Percentiles rank a stretch among this genome's conserved stretches.
phyloP scores from a whole-genome alignment of 352 stramenopile genomes.

The Elongisporangium prolatum region DNA sequence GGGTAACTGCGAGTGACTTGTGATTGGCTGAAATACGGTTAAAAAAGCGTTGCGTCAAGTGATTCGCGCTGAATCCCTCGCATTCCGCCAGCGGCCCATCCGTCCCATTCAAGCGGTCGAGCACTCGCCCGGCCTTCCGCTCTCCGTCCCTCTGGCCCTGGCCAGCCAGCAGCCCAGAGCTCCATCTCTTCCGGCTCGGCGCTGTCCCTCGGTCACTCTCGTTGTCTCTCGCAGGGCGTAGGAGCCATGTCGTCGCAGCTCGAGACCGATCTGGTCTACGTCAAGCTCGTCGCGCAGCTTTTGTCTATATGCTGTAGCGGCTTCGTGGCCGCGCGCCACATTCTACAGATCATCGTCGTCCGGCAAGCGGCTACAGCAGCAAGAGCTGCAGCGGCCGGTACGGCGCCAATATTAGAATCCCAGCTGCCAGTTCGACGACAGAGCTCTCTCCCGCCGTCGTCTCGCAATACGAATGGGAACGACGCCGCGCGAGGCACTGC shows the following conservation, averaged over 20 bases:
- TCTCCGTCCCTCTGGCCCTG: background rate
- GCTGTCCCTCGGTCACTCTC: background rate
- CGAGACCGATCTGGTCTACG: slow-evolving; percentile 32
- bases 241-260: background rate
- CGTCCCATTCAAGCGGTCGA: background rate
- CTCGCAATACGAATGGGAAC: slow-evolving; percentile 4
- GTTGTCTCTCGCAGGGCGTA: background rate
- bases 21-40: background rate
- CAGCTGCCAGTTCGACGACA: background rate
- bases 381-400: slow-evolving; percentile 1
- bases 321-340: slow-evolving; percentile 60
- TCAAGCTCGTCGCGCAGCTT: slow-evolving; percentile 62
- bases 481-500: slow-evolving; percentile 8
- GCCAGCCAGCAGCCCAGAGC: background rate
- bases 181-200: background rate
- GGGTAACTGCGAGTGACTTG: background rate
- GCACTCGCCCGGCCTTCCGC: background rate
- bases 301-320: slow-evolving; percentile 61
- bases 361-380: slow-evolving; percentile 9
- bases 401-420: background rate
- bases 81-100: background rate
- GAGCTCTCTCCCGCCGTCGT: background rate
- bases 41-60: background rate
- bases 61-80: background rate
- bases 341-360: slow-evolving; percentile 43